These are phyloP conservation scores for Periconia macrospinosa DNA, from an alignment of 2,329 filamentous ascomycete genomes.

Conservation along the genomic window DNA sequence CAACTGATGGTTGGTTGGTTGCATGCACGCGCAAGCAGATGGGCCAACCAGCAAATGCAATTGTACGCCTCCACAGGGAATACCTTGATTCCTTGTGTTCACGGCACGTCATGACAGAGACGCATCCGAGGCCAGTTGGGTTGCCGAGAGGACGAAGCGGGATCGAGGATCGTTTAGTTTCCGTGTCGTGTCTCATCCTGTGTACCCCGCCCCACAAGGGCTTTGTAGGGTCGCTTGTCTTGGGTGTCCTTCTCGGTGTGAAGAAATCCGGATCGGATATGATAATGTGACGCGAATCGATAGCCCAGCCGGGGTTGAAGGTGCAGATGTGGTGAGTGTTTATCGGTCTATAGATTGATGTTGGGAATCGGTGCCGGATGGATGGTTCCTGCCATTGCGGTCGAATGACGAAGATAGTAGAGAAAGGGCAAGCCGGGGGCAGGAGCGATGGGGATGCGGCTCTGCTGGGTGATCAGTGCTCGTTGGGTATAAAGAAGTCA, in stretches of 20 bases:
- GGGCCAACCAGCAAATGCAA: conserved; percentile 23
- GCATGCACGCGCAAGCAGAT: conserved; percentile 16
- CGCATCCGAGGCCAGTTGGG: conserved; percentile 4
- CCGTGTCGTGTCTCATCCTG: not conserved
- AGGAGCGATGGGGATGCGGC: conserved; percentile 17
- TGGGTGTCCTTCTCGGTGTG: not conserved
- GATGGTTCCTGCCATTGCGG: not conserved
- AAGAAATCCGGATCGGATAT: not conserved
- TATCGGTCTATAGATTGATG: not conserved
- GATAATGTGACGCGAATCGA: not conserved
- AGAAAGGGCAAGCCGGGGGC: not conserved
- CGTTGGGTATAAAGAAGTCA: conserved; percentile 15
- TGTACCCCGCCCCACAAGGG: not conserved
- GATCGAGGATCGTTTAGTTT: not conserved
- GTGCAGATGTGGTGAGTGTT: not conserved
- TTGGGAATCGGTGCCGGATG: not conserved
- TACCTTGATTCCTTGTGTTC: conserved; percentile 17
- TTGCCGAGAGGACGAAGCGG: conserved; percentile 3
- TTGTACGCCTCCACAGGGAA: conserved; percentile 18
- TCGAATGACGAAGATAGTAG: not conserved
- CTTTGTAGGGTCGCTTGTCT: not conserved
- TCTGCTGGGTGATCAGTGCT: conserved; percentile 13
- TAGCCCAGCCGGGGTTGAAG: not conserved
- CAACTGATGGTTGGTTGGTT: conserved; percentile 15
- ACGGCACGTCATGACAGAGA: conserved; percentile 10